Evolutionary conservation across 179 eudicot genomes (phyloP).

Genomic region (Beta corolliflora): DNA sequence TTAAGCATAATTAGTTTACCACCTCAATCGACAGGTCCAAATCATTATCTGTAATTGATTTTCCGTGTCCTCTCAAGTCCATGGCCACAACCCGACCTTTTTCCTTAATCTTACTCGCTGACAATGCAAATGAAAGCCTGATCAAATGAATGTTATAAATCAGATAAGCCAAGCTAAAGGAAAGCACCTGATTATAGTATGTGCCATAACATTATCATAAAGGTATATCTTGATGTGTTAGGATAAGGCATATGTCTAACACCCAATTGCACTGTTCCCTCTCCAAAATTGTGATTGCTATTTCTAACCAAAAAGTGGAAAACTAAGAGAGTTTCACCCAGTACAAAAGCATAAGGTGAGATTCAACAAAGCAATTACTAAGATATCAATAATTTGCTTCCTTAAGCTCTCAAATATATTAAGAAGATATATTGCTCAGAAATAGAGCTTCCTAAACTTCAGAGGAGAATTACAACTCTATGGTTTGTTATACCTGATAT

Average conservation of each 20-base stretch:
- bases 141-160: constrained; percentile 36
- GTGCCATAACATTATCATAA: background rate
- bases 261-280: background rate
- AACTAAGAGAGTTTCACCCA: background rate
- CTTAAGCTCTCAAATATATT: background rate
- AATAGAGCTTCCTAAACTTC: background rate
- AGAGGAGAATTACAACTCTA: background rate
- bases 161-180: constrained; percentile 20
- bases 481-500: background rate
- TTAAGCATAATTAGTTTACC: constrained; percentile 35
- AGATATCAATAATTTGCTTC: background rate
- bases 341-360: background rate
- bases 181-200: background rate
- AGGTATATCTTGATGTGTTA: background rate
- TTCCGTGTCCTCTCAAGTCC: constrained; percentile 98
- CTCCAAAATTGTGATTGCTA: background rate
- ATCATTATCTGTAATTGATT: constrained; percentile 80
- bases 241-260: background rate
- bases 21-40: constrained; percentile 88
- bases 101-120: constrained; percentile 78
- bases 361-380: background rate
- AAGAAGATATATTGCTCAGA: background rate
- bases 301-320: background rate
- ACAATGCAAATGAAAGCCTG: constrained; percentile 95
- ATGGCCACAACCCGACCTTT: constrained; percentile 85